Percentiles rank a stretch among this genome's conserved stretches.
Evolutionary conservation across 192 early-diverging fungal genomes (phyloP).

Genomic region (Spizellomyces sp.): DNA sequence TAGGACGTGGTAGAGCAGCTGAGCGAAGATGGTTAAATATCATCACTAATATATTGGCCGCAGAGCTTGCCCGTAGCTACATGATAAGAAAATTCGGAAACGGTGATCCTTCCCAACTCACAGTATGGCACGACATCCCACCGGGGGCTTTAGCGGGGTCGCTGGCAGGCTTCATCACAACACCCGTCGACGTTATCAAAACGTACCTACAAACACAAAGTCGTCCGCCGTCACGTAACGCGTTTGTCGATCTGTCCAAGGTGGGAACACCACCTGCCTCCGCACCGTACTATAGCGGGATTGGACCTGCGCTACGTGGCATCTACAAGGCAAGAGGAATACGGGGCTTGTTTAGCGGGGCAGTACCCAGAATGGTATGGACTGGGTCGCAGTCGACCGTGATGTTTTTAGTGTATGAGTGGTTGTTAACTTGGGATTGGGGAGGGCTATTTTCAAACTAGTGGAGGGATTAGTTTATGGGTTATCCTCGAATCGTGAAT

Average conservation of each 20-base stretch:
- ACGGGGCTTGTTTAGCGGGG: slow-evolving; percentile 79
- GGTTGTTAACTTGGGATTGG: slow-evolving; percentile 3
- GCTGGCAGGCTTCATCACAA: slow-evolving; percentile 40
- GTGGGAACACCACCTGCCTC: slow-evolving; percentile 1
- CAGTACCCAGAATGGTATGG: slow-evolving; percentile 78
- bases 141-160: slow-evolving; percentile 34
- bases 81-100: not conserved
- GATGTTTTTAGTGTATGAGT: slow-evolving; percentile 60
- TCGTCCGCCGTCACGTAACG: slow-evolving; percentile 1
- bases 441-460: not conserved
- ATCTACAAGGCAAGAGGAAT: slow-evolving; percentile 36
- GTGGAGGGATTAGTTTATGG: too few relatives aligned
- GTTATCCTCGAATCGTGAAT: too few relatives aligned
- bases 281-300: slow-evolving; percentile 33
- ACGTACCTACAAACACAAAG: slow-evolving; percentile 44
- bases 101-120: not conserved
- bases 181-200: slow-evolving; percentile 47
- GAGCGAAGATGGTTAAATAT: too few relatives aligned
- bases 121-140: slow-evolving; percentile 25
- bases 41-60: not conserved
- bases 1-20: not conserved
- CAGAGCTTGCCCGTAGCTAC: not conserved
- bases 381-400: slow-evolving; percentile 72
- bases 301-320: slow-evolving; percentile 24
- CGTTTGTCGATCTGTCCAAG: not conserved